A percentile compares a stretch with the other conserved stretches of the same genome.
phyloP scores from a whole-genome alignment of 305 asterid species.

The Rubia balearica region DNA sequence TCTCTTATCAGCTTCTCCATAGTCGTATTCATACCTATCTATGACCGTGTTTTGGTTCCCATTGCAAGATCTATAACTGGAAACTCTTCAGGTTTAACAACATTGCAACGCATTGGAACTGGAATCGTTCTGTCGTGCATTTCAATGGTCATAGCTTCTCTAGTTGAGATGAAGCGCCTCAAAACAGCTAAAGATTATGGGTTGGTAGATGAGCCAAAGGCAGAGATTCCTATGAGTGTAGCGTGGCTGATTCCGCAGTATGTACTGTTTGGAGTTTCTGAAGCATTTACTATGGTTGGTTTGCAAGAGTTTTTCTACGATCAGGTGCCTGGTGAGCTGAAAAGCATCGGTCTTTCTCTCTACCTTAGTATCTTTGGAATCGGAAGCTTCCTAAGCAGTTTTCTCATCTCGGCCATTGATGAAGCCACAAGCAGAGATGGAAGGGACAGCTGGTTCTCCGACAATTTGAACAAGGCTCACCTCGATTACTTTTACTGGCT shows the following conservation, averaged over 20 bases:
- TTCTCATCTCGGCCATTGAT: slow-evolving; percentile 37
- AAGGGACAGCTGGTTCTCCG: slow-evolving; percentile 39
- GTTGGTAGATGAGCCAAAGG: slow-evolving; percentile 30
- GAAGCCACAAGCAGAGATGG: slow-evolving; percentile 28
- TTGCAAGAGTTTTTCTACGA: slow-evolving; percentile 54
- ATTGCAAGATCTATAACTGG: slow-evolving; percentile 29
- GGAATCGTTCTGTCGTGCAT: slow-evolving; percentile 34
- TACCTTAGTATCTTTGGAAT: slow-evolving; percentile 43
- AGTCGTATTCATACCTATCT: slow-evolving; percentile 31
- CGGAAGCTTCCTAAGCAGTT: slow-evolving; percentile 49
- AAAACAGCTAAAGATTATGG: slow-evolving; percentile 32
- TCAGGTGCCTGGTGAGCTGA: slow-evolving; percentile 44
- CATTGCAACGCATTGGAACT: slow-evolving; percentile 48
- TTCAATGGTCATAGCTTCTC: slow-evolving; percentile 36
- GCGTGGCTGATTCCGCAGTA: slow-evolving; percentile 60
- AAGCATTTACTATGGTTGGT: slow-evolving; percentile 41
- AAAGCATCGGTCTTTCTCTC: slow-evolving; percentile 46
- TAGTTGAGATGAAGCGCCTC: slow-evolving; percentile 43
- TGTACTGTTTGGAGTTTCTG: slow-evolving; percentile 32
- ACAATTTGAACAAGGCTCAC: slow-evolving; percentile 46
- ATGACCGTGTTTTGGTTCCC: slow-evolving; percentile 45
- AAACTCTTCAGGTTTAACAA: slow-evolving; percentile 43
- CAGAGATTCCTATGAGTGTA: slow-evolving; percentile 36
- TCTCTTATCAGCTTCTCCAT: slow-evolving; percentile 32
- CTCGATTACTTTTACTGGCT: slow-evolving; percentile 54